Base-by-base conservation (phyloP, 2,329 filamentous ascomycete genomes). In the Fusarium torreyae region DNA sequence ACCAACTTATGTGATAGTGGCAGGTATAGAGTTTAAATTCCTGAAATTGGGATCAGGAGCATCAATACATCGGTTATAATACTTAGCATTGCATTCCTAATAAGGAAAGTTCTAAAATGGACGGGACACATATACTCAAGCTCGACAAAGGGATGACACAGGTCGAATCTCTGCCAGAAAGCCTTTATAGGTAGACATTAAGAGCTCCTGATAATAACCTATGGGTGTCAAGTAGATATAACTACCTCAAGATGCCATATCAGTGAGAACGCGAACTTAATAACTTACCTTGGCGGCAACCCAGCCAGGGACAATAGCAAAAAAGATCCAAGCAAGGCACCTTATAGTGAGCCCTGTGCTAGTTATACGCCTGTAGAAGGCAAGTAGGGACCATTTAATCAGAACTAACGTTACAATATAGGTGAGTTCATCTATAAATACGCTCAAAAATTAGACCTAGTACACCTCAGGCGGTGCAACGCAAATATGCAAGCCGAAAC, bases 311-410 rank as follows among this genome's bases (percentile, higher is more conserved):
- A 52, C 26, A 24, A 52, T 42, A 17, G 9, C 24, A 22, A 42
- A 42, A 14, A 52, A 15, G 7, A 42, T 42, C 49, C 49, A 42
- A 7, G 42, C 42, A 6, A 15, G 6, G 7, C 15, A 7, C 10
- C 38, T 20, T 13, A 31, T 33, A 7, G 14, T 22, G 3, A 11
- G 15, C 2, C 7, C 10, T 4, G 24, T 9, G 13, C 49, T 20
- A 13, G 42, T 42, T 4, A 42, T 34, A 9, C 49, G 17, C 49
- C 49, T 42, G 38, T 52, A 52, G 13, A 52, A 31, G 17, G 49
- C 49, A 22, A 52, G 49, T 4, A 42, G 24, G 15, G 49, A 43
- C 49, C 38, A 42, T 39, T 52, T 52, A 10, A 42, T 40, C 26
- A 34, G 6, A 9, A n/a, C 24, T 11, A 52, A 33, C 24, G 24